Percentiles rank a stretch among this genome's conserved stretches.
phyloP scores from a whole-genome alignment of 352 stramenopile species.

The Heterotrichella gracilis region DNA sequence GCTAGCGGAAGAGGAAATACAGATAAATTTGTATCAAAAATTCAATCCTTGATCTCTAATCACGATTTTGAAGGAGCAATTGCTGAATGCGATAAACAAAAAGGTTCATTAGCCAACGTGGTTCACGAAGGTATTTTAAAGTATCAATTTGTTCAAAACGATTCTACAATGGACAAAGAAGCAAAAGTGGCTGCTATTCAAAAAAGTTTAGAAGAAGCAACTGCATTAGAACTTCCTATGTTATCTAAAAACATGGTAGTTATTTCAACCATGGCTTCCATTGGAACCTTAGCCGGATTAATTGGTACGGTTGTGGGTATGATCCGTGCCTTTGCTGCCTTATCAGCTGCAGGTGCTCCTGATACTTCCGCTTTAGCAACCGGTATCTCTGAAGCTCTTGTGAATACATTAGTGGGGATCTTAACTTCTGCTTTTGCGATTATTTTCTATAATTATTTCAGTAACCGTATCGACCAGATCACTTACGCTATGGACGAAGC shows the following conservation, averaged over 20 bases:
- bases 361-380: not conserved
- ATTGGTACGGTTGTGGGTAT: not conserved
- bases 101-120: not conserved
- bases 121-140: not conserved
- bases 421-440: not conserved
- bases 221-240: not conserved
- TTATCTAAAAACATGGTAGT: not conserved
- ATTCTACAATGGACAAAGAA: not conserved
- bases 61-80: not conserved
- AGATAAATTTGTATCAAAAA: not conserved
- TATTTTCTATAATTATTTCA: constrained; percentile 11
- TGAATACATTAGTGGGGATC: not conserved
- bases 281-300: not conserved
- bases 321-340: not conserved
- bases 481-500: not conserved
- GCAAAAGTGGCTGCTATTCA: not conserved
- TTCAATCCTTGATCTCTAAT: not conserved
- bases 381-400: not conserved
- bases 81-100: not conserved
- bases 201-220: not conserved
- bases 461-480: constrained; percentile 1
- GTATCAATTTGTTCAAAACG: not conserved
- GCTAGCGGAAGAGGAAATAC: not conserved
- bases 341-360: not conserved
- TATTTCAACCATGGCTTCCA: constrained; percentile 3